These are phyloP conservation scores for Vairimorpha ceranae DNA, from an alignment of 371 early-diverging fungal species.

Conservation along the genomic window DNA sequence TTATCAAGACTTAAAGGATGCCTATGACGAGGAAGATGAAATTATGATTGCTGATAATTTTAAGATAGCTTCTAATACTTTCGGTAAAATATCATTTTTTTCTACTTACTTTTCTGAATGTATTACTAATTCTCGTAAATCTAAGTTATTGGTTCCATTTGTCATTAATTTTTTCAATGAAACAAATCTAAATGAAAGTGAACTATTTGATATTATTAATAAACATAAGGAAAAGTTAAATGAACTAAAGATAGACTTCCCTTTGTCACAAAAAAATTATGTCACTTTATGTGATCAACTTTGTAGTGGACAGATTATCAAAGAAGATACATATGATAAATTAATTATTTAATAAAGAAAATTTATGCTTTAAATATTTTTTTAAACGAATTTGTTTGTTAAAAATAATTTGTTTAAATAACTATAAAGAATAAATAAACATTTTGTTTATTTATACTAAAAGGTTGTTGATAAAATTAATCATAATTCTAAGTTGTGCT, in stretches of 20 bases:
- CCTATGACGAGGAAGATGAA: slow-evolving; percentile 25
- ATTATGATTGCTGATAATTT: slow-evolving; percentile 6
- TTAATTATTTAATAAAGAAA: slow-evolving; percentile 28
- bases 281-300: slow-evolving; percentile 22
- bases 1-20: slow-evolving; percentile 17
- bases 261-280: slow-evolving; percentile 28
- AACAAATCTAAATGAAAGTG: not conserved
- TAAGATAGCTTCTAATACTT: not conserved
- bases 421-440: not conserved
- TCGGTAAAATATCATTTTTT: slow-evolving; percentile 13
- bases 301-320: not conserved
- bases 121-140: slow-evolving; percentile 19
- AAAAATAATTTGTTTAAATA: not conserved
- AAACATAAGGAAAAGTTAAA: slow-evolving; percentile 23
- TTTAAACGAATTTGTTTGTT: not conserved
- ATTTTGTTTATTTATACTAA: too few relatives aligned
- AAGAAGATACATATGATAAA: slow-evolving; percentile 6
- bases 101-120: slow-evolving; percentile 19
- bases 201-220: slow-evolving; percentile 9
- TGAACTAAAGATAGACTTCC: slow-evolving; percentile 35
- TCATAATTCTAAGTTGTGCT: too few relatives aligned
- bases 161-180: slow-evolving; percentile 10
- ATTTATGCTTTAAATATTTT: not conserved
- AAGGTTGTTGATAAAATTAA: too few relatives aligned
- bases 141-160: slow-evolving; percentile 10